These are phyloP conservation scores for Lecanicillium sp. DNA, from an alignment of 2,329 filamentous ascomycete genomes.

Conservation along the genomic window DNA sequence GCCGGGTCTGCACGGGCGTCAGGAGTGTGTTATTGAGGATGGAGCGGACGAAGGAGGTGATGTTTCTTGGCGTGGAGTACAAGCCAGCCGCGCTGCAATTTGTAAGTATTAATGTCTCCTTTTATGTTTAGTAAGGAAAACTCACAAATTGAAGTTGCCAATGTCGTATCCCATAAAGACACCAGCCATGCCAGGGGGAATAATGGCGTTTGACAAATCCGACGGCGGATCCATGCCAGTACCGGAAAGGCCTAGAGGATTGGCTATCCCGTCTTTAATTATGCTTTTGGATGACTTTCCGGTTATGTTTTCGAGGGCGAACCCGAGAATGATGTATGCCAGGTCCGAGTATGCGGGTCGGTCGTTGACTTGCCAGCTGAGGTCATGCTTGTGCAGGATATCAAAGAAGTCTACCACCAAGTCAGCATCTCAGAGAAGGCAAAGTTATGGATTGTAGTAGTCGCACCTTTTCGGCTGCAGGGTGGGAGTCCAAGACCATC, in stretches of 20 bases:
- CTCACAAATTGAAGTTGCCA: not conserved
- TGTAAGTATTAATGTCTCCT: not conserved
- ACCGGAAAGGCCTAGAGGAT: not conserved
- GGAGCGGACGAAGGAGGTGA: not conserved
- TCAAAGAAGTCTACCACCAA: slow-evolving; percentile 9
- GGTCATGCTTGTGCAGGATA: slow-evolving; percentile 5
- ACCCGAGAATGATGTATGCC: slow-evolving; percentile 9
- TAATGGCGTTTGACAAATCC: not conserved
- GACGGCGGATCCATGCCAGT: not conserved
- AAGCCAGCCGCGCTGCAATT: not conserved
- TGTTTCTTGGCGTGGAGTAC: not conserved
- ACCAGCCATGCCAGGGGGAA: not conserved
- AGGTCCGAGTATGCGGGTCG: slow-evolving; percentile 12
- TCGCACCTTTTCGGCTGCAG: not conserved
- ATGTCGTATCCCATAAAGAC: not conserved
- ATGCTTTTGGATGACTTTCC: slow-evolving; percentile 6
- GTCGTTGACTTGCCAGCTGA: slow-evolving; percentile 7
- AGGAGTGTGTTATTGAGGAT: not conserved
- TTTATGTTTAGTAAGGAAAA: not conserved
- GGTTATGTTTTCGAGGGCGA: slow-evolving; percentile 11
- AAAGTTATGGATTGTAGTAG: too few relatives aligned
- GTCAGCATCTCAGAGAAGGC: too few relatives aligned
- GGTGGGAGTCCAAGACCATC: not conserved
- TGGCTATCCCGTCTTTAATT: not conserved
- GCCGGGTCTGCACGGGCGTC: slow-evolving; percentile 14